Evolutionary conservation across 2,329 filamentous ascomycete species (phyloP), one percentile per base, ranked within the genome.

Genomic region (Raffaelea deltoideospora): DNA sequence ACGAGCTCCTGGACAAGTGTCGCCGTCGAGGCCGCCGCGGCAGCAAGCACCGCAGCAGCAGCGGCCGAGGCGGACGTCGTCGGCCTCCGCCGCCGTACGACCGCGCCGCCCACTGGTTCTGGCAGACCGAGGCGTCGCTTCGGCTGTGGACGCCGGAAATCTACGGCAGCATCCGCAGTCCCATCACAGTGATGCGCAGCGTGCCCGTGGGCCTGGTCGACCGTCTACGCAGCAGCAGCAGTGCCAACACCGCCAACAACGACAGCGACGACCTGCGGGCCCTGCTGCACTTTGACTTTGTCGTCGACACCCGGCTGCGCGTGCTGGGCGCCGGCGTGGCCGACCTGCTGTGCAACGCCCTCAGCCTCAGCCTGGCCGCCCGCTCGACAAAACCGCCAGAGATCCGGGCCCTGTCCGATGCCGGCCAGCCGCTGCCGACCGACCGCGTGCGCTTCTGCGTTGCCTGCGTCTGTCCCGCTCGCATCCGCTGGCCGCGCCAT

Each of bases 111-210:
- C 43, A 43, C 34, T 49, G 45, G 47, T 45, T 43, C 13, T 47
- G 47, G 33, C 46, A 49, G 39, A 48, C 47, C 1, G 45, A 49
- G 31, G 44, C 45, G 1, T 42, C 46, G 10, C 44, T 49, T 5
- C 47, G 44, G n/a, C 42, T 49, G 10, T 49, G 47, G 47, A 47
- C 47, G 14, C 47, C 46, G 22, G 47, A 49, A 41, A 48, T 49
- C 33, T 49, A 49, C 43, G 40, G 46, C 33, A 42, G 33, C 21
- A 40, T 47, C 17, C 44, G 42, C 31, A 43, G 39, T 21, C 46
- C 46, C 14, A 33, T 46, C 13, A 49, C 46, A n/a, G 34, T 49
- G 19, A 46, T 44, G 31, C 45, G 47, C 8, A 44, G 46, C 19
- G 45, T 48, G n/a, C 41, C 44, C 17, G 44, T 44, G 3, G 41